A percentile compares a stretch with the other conserved stretches of the same genome.
Conservation (phyloP, 2,329 filamentous ascomycete genomes). For the Fusarium pininemorale region DNA sequence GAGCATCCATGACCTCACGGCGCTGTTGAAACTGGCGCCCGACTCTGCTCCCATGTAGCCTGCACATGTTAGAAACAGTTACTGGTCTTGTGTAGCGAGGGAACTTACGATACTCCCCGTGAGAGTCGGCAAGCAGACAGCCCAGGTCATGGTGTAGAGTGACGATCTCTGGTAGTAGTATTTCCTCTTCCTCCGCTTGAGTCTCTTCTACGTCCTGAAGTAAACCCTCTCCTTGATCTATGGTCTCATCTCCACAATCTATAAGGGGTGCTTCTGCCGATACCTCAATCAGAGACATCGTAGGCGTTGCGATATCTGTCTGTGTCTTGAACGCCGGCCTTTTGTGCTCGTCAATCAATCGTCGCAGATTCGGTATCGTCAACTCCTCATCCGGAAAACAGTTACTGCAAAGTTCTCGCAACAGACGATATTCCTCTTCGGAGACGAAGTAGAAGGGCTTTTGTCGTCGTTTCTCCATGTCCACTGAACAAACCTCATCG, state of each 20-base stretch:
- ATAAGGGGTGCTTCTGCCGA: neutral
- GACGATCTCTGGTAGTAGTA: neutral
- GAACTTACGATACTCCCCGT: neutral
- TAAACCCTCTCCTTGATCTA: accelerated
- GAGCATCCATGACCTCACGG: neutral
- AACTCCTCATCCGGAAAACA: neutral
- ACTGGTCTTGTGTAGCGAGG: too few species aligned
- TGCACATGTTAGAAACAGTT: too few species aligned
- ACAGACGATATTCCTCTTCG: accelerated
- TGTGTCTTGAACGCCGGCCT: neutral
- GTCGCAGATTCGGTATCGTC: neutral
- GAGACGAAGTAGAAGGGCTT: neutral
- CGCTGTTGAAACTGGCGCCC: neutral
- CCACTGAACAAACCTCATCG: neutral
- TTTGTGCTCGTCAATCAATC: neutral
- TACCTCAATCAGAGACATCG: neutral
- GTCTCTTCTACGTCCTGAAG: neutral
- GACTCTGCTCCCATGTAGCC: neutral
- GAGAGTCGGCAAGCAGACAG: neutral
- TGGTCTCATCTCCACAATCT: neutral
- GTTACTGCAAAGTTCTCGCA: accelerated
- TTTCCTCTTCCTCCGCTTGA: neutral
- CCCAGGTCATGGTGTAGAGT: neutral
- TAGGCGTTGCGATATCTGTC: neutral
- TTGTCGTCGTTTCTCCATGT: neutral